Conservation (phyloP, 148 eudicot species). For the Heliosperma pusillum region DNA sequence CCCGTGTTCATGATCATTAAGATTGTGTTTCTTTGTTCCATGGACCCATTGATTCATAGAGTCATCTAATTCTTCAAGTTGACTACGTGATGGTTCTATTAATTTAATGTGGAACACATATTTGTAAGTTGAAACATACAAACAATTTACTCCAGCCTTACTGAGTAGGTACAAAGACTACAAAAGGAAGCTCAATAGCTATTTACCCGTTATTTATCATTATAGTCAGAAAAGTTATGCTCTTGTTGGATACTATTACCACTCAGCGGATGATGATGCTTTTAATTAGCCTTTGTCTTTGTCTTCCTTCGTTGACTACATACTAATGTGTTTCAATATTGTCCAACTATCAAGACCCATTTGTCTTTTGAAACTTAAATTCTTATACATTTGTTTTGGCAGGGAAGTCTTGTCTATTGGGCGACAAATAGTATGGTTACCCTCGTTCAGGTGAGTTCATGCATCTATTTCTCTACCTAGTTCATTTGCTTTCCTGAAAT, state of each 20-base stretch:
- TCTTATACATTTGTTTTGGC: conserved; percentile 27
- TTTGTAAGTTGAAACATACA: too few species aligned
- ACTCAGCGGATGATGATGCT: not conserved
- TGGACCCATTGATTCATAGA: not conserved
- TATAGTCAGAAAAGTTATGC: not conserved
- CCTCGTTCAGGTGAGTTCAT: conserved; percentile 11
- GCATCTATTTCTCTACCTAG: not conserved
- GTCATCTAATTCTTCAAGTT: not conserved
- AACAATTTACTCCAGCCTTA: too few species aligned
- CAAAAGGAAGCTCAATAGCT: not conserved
- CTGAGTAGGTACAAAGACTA: not conserved
- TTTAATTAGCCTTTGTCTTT: conserved; percentile 2
- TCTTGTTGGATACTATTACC: not conserved
- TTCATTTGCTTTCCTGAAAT: not conserved
- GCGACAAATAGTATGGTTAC: conserved; percentile 56
- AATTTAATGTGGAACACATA: not conserved
- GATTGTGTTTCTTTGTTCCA: not conserved
- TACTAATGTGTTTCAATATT: not conserved
- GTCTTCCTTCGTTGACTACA: not conserved
- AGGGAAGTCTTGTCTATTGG: conserved; percentile 91
- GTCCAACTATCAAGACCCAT: not conserved
- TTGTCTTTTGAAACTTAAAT: not conserved
- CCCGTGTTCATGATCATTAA: not conserved
- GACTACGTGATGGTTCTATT: not conserved
- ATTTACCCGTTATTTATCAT: not conserved